Base-by-base conservation (phyloP, 73 alveolate genomes). In the Paramecium sonneborni region DNA sequence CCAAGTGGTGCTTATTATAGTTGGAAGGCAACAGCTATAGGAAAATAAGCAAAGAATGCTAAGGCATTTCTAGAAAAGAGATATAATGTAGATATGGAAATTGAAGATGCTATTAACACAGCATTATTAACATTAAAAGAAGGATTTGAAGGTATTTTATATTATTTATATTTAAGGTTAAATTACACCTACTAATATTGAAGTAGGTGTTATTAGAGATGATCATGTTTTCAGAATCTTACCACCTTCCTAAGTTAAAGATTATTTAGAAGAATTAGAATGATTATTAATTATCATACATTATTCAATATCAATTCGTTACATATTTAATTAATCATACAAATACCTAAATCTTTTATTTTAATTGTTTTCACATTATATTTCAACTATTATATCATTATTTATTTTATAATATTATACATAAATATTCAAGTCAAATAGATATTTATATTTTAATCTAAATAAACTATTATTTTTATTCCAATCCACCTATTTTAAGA, bases 11-110 rank as follows among this genome's bases (percentile, higher is more conserved):
- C 99, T n/a, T 97, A 84, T 96, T 96, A 93, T 86, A 62, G 96
- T 58, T 97, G 98, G 97, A 97, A 97, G 85, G 99, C 99, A 20
- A 96, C 98, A 35, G 99, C 99, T 11, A 46, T 97, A 3, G 99
- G 99, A 6, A 97, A 97, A 93, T 92, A 96, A 67, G 95, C 95
- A 43, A 86, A 91, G 62, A 95, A 96, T 92, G 98, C 99, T 8
- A 97, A 96, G 70, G 92, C 96, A 48, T 96, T 96, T 95, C 95
- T 97, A 46, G 99, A 97, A 76, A 97, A 96, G 96, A 93, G 99
- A 72, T 97, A 92, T 85, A 90, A 93, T 62, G 98, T 93, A 46
- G 99, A 96, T 23, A 85, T 95, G 79, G 97, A 92, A 62, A 94
- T 97, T 76, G 99, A 97, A 69, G 99, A 97, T 95, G 99, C 99